Evolutionary conservation across 73 alveolate genomes (phyloP).

Genomic region (Blepharisma stoltei): DNA sequence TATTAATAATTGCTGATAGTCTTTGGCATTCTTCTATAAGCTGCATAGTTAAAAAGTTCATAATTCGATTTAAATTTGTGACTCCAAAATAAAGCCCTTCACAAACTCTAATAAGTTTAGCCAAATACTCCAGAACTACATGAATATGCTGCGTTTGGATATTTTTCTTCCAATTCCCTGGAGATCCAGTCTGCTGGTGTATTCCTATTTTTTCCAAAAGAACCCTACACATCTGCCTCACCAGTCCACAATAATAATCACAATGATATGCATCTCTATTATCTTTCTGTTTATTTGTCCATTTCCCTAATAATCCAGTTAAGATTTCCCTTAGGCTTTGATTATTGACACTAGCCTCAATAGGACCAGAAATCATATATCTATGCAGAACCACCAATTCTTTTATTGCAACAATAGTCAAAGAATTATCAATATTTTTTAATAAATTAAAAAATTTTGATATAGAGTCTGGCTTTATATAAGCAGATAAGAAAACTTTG

Average conservation of each 20-base stretch:
- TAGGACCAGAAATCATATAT: background rate
- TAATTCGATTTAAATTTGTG: background rate
- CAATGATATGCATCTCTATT: background rate
- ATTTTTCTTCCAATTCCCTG: conserved; percentile 26
- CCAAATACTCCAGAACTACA: background rate
- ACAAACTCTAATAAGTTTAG: background rate
- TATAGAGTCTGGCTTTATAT: background rate
- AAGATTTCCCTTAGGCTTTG: background rate
- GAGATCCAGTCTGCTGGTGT: background rate
- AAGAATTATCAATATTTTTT: background rate
- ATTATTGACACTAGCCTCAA: background rate
- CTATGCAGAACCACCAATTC: background rate
- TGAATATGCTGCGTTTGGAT: background rate
- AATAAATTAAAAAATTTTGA: background rate
- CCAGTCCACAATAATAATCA: background rate
- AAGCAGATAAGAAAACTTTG: background rate
- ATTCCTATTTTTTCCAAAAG: conserved; percentile 2
- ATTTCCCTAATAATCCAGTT: background rate
- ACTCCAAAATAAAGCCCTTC: conserved; percentile 2
- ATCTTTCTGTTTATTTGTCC: background rate
- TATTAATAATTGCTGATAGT: background rate
- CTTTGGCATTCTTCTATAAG: conserved; percentile 19
- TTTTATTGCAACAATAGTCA: conserved; percentile 8
- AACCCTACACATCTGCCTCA: background rate
- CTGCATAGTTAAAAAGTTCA: background rate